These are phyloP conservation scores for Trichoderma guizhouense DNA, from an alignment of 2,329 filamentous ascomycete genomes.

Conservation along the genomic window DNA sequence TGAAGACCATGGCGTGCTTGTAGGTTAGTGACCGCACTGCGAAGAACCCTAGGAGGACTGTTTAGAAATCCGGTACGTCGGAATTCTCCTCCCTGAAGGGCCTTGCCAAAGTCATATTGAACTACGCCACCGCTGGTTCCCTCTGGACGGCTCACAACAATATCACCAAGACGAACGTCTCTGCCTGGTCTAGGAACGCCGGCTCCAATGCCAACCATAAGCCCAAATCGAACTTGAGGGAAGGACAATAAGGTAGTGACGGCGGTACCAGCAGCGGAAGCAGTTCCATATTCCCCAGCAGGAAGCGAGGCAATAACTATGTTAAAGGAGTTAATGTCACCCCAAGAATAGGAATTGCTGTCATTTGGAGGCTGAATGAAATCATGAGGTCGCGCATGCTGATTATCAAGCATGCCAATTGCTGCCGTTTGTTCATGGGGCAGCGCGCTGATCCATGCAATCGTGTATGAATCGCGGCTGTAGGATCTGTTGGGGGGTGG, in stretches of 20 bases:
- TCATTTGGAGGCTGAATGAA: conserved; percentile 20
- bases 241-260: conserved; percentile 20
- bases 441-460: conserved; percentile 32
- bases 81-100: neutral
- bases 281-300: conserved; percentile 21
- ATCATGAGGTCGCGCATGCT: conserved; percentile 18
- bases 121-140: conserved; percentile 21
- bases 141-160: conserved; percentile 25
- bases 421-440: conserved; percentile 30
- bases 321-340: conserved; percentile 27
- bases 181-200: conserved; percentile 18
- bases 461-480: neutral
- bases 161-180: conserved; percentile 29
- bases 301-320: conserved; percentile 27
- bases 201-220: neutral
- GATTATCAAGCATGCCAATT: conserved; percentile 30
- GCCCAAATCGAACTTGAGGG: conserved; percentile 9
- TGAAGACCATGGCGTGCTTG: neutral
- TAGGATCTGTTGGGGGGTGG: neutral
- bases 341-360: conserved; percentile 27
- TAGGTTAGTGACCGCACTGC: neutral
- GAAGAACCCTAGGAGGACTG: conserved; percentile 5
- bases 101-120: conserved; percentile 27
- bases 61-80: conserved; percentile 20
- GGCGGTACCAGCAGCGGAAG: conserved; percentile 19